Conservation (phyloP, 352 stramenopile species). For the Pythium sukuiense region DNA sequence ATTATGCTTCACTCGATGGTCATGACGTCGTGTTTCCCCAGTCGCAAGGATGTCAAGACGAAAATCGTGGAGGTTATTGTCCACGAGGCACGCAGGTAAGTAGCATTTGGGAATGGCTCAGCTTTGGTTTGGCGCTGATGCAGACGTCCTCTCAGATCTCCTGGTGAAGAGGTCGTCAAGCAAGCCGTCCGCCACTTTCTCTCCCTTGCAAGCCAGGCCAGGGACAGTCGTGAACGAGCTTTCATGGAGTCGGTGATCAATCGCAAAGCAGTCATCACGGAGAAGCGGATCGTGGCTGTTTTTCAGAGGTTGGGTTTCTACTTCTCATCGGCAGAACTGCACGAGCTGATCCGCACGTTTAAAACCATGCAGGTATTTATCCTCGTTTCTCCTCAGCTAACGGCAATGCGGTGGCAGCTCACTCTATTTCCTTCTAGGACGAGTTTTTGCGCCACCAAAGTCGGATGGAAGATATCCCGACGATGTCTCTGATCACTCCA, state of each 20-base stretch:
- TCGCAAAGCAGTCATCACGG: slow-evolving; percentile 58
- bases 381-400: not conserved
- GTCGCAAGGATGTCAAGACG: slow-evolving; percentile 44
- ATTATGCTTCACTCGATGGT: slow-evolving; percentile 64
- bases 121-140: too few species aligned
- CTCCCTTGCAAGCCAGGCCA: slow-evolving; percentile 40
- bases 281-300: slow-evolving; percentile 45
- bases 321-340: slow-evolving; percentile 47
- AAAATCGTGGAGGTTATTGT: slow-evolving; percentile 57
- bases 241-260: slow-evolving; percentile 72
- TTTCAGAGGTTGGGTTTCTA: slow-evolving; percentile 65
- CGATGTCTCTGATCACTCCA: slow-evolving; percentile 52
- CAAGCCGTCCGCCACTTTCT: slow-evolving; percentile 66
- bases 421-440: slow-evolving; percentile 27
- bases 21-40: slow-evolving; percentile 46
- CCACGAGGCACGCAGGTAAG: slow-evolving; percentile 62
- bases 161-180: slow-evolving; percentile 52
- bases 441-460: slow-evolving; percentile 47
- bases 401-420: not conserved
- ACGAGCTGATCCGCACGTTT: slow-evolving; percentile 46
- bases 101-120: not conserved
- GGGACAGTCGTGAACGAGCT: slow-evolving; percentile 46
- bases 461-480: slow-evolving; percentile 63
- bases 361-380: slow-evolving; percentile 44
- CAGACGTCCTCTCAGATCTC: slow-evolving; percentile 28